Evolutionary conservation across 2,329 filamentous ascomycete genomes (phyloP).

Genomic region (Calonectria crousiana): DNA sequence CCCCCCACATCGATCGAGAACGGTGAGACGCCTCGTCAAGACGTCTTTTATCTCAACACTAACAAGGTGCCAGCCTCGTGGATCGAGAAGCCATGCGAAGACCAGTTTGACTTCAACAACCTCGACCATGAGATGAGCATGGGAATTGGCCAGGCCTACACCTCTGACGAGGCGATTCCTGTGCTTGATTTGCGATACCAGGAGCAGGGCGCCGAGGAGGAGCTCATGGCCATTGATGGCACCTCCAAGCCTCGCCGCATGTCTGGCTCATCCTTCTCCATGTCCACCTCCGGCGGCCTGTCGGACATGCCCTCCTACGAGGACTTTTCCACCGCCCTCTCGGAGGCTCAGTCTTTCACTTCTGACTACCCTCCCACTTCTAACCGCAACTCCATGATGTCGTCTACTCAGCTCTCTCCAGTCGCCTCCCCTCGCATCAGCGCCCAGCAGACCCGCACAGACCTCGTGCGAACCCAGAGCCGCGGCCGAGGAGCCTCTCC

Average conservation of each 20-base stretch:
- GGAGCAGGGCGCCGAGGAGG: constrained; percentile 61
- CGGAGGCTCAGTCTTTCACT: constrained; percentile 75
- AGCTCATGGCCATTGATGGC: constrained; percentile 63
- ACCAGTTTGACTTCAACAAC: constrained; percentile 66
- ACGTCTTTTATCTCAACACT: constrained; percentile 23
- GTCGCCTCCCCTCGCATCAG: constrained; percentile 78
- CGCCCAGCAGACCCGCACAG: constrained; percentile 70
- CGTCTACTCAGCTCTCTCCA: constrained; percentile 78
- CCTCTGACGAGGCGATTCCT: constrained; percentile 72
- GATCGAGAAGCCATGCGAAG: constrained; percentile 69
- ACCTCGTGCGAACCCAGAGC: constrained; percentile 73
- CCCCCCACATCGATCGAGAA: constrained; percentile 62
- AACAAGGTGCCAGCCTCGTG: constrained; percentile 49
- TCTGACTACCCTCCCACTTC: constrained; percentile 76
- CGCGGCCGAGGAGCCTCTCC: constrained; percentile 76
- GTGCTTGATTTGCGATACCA: constrained; percentile 71
- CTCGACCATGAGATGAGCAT: constrained; percentile 70
- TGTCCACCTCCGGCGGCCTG: constrained; percentile 74
- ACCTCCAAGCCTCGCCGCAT: constrained; percentile 70
- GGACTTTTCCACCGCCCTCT: constrained; percentile 75
- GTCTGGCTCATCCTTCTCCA: constrained; percentile 80
- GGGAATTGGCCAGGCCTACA: constrained; percentile 72
- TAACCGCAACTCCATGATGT: constrained; percentile 77
- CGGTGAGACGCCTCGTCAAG: constrained; percentile 54
- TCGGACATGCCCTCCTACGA: constrained; percentile 80